phyloP scores from a whole-genome alignment of 2,329 filamentous ascomycete species.

The Ascochyta rabiei region DNA sequence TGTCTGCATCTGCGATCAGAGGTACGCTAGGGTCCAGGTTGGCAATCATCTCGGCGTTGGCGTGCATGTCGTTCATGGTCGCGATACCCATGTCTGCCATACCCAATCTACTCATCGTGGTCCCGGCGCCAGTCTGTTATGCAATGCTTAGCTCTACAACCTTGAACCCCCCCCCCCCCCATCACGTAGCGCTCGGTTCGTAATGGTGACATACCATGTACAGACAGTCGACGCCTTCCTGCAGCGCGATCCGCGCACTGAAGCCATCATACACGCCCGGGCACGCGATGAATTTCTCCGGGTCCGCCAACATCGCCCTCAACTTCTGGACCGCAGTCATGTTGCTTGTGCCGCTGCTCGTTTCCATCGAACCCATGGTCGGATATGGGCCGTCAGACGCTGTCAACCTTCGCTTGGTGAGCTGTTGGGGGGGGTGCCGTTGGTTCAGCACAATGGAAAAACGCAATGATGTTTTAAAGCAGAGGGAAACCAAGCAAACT shows the following conservation, averaged over 20 bases:
- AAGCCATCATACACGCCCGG: conserved; percentile 74
- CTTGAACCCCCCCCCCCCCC: too few species aligned
- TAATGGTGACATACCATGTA: conserved; percentile 64
- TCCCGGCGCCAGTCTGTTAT: conserved; percentile 66
- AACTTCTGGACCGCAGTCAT: conserved; percentile 40
- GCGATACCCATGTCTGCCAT: conserved; percentile 68
- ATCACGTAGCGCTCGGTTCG: background rate
- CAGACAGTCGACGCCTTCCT: conserved; percentile 66
- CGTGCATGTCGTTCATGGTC: conserved; percentile 66
- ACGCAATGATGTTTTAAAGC: background rate
- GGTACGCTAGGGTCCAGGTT: conserved; percentile 61
- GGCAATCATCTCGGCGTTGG: conserved; percentile 70
- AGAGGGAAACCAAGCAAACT: background rate
- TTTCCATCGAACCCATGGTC: conserved; percentile 16
- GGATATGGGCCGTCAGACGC: background rate
- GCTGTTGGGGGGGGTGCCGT: conserved; percentile 1
- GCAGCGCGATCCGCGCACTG: conserved; percentile 66
- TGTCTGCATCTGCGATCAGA: conserved; percentile 67
- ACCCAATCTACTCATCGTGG: conserved; percentile 65
- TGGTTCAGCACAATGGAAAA: conserved; percentile 3
- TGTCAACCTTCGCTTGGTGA: background rate
- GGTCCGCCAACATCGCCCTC: conserved; percentile 39
- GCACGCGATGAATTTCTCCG: conserved; percentile 56
- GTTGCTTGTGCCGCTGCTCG: conserved; percentile 14
- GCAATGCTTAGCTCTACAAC: background rate